A percentile compares a stretch with the other conserved stretches of the same genome.
Evolutionary conservation across 2,329 filamentous ascomycete genomes (phyloP).

Genomic region (Alternaria incomplexa): DNA sequence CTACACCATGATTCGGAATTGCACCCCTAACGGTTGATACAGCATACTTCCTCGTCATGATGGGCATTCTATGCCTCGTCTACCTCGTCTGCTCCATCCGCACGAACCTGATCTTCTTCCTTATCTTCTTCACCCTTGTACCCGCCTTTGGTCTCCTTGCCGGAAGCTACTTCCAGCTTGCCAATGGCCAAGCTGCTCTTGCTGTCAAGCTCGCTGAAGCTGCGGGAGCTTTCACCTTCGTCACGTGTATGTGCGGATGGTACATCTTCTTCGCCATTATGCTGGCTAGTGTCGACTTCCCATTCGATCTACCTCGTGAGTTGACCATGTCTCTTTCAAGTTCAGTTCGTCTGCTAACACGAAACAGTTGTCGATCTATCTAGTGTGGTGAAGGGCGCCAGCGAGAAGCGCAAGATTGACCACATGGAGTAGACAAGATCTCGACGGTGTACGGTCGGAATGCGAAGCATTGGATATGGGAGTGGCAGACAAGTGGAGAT

Average conservation of each 20-base stretch:
- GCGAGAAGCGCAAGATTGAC: slow-evolving; percentile 37
- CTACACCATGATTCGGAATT: neutral
- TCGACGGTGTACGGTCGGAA: neutral
- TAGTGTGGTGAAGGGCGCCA: slow-evolving; percentile 53
- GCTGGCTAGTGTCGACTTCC: slow-evolving; percentile 57
- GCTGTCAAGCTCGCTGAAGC: slow-evolving; percentile 44
- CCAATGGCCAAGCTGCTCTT: slow-evolving; percentile 47
- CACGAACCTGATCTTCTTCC: slow-evolving; percentile 73
- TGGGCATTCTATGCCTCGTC: slow-evolving; percentile 70
- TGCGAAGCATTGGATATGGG: neutral
- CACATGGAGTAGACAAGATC: slow-evolving; percentile 23
- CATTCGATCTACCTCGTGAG: slow-evolving; percentile 56
- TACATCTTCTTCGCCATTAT: slow-evolving; percentile 63
- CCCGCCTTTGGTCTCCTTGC: slow-evolving; percentile 66
- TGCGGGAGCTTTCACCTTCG: slow-evolving; percentile 58
- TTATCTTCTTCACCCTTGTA: slow-evolving; percentile 71
- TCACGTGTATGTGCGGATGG: slow-evolving; percentile 57
- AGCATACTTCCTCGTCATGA: slow-evolving; percentile 68
- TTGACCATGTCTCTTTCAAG: neutral
- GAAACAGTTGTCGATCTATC: slow-evolving; percentile 54
- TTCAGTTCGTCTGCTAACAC: slow-evolving; percentile 9
- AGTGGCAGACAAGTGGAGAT: neutral
- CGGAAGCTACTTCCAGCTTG: slow-evolving; percentile 65
- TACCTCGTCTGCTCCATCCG: slow-evolving; percentile 73
- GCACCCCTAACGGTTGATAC: slow-evolving; percentile 2